Conservation (phyloP, 352 stramenopile genomes). For the Pythium coloratum region DNA sequence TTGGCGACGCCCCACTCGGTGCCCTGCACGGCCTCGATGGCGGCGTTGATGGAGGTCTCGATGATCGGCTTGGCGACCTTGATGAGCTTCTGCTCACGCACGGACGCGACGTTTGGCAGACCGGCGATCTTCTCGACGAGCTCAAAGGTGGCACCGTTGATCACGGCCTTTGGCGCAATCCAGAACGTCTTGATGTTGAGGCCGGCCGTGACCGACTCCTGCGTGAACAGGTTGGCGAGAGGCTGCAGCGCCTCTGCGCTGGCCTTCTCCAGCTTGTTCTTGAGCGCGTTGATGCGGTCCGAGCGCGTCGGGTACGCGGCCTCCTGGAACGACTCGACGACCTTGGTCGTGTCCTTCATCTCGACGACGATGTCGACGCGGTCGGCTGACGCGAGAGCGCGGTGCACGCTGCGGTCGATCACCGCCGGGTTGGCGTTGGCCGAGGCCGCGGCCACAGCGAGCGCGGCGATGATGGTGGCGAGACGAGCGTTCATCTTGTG, state of each 20-base stretch:
- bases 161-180: slow-evolving; percentile 30
- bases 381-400: slow-evolving; percentile 1
- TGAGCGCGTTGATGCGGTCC: slow-evolving; percentile 20
- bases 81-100: not conserved
- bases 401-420: slow-evolving; percentile 15
- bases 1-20: slow-evolving; percentile 24
- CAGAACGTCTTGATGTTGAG: slow-evolving; percentile 25
- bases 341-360: slow-evolving; percentile 10
- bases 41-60: not conserved
- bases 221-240: slow-evolving; percentile 5
- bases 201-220: slow-evolving; percentile 9
- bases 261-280: slow-evolving; percentile 16
- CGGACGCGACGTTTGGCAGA: not conserved
- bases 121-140: slow-evolving; percentile 18
- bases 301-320: slow-evolving; percentile 12
- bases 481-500: not conserved
- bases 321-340: slow-evolving; percentile 11
- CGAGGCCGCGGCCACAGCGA: slow-evolving; percentile 5
- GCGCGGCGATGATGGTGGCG: slow-evolving; percentile 5
- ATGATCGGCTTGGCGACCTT: not conserved
- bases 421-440: slow-evolving; percentile 1
- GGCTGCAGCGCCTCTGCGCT: not conserved
- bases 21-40: not conserved
- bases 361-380: slow-evolving; percentile 4
- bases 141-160: slow-evolving; percentile 22